phyloP scores from a whole-genome alignment of 2,329 filamentous ascomycete species.

The Nigrospora oryzae region DNA sequence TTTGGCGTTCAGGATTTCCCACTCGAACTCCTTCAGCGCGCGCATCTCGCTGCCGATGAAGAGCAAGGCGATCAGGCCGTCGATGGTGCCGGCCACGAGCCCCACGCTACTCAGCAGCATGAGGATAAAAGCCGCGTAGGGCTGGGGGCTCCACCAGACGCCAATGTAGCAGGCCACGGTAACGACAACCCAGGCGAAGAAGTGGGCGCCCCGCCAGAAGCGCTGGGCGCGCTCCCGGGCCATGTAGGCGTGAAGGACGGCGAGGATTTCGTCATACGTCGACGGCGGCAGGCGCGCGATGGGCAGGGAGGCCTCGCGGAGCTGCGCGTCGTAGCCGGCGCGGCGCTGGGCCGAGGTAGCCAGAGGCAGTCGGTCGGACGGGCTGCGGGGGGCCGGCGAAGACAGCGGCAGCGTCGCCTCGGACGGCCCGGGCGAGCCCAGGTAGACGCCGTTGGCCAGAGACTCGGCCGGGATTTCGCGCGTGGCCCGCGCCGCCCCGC shows the following conservation, averaged over 20 bases:
- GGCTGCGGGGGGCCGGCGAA: slow-evolving; percentile 6
- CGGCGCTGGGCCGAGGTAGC: slow-evolving; percentile 3
- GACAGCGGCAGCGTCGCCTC: slow-evolving; percentile 6
- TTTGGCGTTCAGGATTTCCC: slow-evolving; percentile 73
- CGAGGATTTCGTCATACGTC: slow-evolving; percentile 65
- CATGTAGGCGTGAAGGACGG: slow-evolving; percentile 60
- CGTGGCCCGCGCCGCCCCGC: slow-evolving; percentile 2
- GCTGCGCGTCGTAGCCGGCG: slow-evolving; percentile 23
- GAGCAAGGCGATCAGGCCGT: slow-evolving; percentile 77
- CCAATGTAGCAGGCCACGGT: slow-evolving; percentile 69
- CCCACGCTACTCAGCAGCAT: slow-evolving; percentile 72
- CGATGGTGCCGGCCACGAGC: slow-evolving; percentile 66
- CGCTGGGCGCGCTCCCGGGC: slow-evolving; percentile 65
- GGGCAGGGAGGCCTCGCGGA: slow-evolving; percentile 9
- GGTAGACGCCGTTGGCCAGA: slow-evolving; percentile 27
- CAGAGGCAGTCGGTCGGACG: slow-evolving; percentile 6
- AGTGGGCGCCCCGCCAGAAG: slow-evolving; percentile 65
- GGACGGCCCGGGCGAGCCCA: slow-evolving; percentile 27
- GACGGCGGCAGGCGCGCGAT: slow-evolving; percentile 30
- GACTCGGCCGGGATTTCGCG: slow-evolving; percentile 6
- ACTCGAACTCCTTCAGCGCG: slow-evolving; percentile 82
- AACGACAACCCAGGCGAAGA: slow-evolving; percentile 56
- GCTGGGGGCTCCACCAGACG: slow-evolving; percentile 75
- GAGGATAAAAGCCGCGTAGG: slow-evolving; percentile 73
- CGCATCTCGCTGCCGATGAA: slow-evolving; percentile 82